Evolutionary conservation across 139 green algal genomes (phyloP), one percentile per base, ranked within the genome.

Genomic region (Zygnema circumcarinatum): DNA sequence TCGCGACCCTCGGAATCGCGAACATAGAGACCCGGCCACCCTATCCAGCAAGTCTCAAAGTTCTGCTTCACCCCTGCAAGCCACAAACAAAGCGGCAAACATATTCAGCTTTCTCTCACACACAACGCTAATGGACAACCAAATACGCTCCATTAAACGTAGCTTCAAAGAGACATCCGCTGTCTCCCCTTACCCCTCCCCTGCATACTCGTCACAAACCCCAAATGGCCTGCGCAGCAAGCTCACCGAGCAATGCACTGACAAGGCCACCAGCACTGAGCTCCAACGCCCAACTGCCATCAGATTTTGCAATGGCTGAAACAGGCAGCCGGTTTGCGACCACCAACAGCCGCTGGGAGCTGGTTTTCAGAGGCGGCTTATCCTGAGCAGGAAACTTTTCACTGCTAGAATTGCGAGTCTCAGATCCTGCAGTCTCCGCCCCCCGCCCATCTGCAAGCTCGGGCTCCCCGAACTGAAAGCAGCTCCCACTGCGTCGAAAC

Each of bases 271-370:
- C 96, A 1, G 96, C 94, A 79, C 91, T 96, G 54, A 97, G 91
- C 91, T 96, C 94, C 68, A 98, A 91, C 53, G 93, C 87, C 96
- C 96, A 99, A 1, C 83, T 85, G 0, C 96, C 95, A 1, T 93
- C 81, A 1, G 73, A 56, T 54, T 95, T 92, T 76, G 93, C 92
- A 85, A 90, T 94, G 33, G 94, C 96, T 0, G 94, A 96, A 0
- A 99, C 95, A 0, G 97, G 97, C 62, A 99, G 94, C 0, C 97
- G 92, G 85, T 99, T 99, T 68, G 97, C 97, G 7, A 99, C 95
- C 1, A 99, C 95, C 1, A 99, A 94, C 2, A 99, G 93, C 1
- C 96, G 93, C 56, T 95, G 92, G 38, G 78, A 35, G 16, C 16
- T 84, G 39, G 41, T 29, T 1, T 33, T 54, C 52, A 3, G 72